phyloP scores from a whole-genome alignment of 768 basidiomycete species.

The Leccinum sublutescens region DNA sequence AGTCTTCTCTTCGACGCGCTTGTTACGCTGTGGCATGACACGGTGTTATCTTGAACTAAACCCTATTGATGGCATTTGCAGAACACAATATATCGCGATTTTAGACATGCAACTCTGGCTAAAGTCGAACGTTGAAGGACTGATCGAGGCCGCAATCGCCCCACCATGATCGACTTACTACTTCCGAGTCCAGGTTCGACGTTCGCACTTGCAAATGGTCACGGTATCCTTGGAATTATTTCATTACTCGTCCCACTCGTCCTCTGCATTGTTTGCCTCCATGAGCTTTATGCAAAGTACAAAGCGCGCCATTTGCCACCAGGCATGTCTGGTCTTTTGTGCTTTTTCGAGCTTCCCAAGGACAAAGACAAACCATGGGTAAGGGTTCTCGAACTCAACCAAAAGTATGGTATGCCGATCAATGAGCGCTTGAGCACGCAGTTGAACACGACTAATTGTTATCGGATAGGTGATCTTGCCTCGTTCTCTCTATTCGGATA shows the following conservation, averaged over 20 bases:
- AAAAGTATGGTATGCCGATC: constrained; percentile 8
- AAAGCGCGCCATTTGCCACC: constrained; percentile 13
- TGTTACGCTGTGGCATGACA: too few relatives aligned
- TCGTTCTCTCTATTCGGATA: constrained; percentile 19
- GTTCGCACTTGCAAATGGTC: neutral
- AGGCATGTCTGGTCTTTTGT: constrained; percentile 12
- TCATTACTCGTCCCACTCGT: neutral
- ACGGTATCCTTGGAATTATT: neutral
- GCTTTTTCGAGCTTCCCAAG: constrained; percentile 10
- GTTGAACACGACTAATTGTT: neutral
- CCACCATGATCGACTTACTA: neutral
- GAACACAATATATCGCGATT: too few relatives aligned
- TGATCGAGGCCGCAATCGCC: neutral
- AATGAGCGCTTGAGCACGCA: too few relatives aligned
- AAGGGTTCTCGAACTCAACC: constrained; percentile 10
- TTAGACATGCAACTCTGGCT: too few relatives aligned
- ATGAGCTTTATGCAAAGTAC: constrained; percentile 1
- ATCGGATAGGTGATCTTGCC: constrained; percentile 14
- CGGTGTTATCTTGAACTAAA: too few relatives aligned
- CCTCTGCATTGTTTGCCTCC: neutral
- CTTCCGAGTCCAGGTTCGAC: neutral
- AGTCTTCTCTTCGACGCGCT: too few relatives aligned
- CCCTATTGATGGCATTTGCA: too few relatives aligned
- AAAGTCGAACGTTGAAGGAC: constrained; percentile 21
- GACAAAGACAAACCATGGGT: constrained; percentile 12